phyloP scores from a whole-genome alignment of 768 basidiomycete genomes.

The Tulasnella sp. region DNA sequence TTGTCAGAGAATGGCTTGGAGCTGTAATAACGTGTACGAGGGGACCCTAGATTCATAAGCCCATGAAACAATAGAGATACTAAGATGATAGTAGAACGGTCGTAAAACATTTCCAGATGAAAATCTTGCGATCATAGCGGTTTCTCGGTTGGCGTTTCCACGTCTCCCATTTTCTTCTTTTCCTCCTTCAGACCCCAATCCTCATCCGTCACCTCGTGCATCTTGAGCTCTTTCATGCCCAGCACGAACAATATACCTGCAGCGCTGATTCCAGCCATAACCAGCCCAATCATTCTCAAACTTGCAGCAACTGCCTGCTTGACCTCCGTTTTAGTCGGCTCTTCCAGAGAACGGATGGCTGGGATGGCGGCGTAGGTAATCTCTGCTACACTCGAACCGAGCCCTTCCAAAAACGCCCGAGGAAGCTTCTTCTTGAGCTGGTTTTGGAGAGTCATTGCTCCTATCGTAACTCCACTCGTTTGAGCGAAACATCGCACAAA shows the following conservation, averaged over 20 bases:
- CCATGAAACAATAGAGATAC: too few relatives aligned
- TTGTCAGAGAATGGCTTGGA: too few relatives aligned
- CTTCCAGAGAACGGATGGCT: slow-evolving; percentile 16
- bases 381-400: slow-evolving; percentile 28
- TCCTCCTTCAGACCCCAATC: slow-evolving; percentile 38
- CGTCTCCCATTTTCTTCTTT: neutral
- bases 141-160: too few relatives aligned
- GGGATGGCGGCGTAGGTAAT: slow-evolving; percentile 34
- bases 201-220: slow-evolving; percentile 39
- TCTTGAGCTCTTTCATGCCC: slow-evolving; percentile 40
- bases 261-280: slow-evolving; percentile 43
- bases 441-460: slow-evolving; percentile 52
- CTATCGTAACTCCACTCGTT: slow-evolving; percentile 42
- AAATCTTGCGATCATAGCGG: too few relatives aligned
- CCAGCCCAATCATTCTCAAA: slow-evolving; percentile 28
- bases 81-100: too few relatives aligned
- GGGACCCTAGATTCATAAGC: too few relatives aligned
- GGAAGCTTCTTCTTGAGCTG: slow-evolving; percentile 46
- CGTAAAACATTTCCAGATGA: too few relatives aligned
- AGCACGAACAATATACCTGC: slow-evolving; percentile 41
- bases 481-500: slow-evolving; percentile 36
- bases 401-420: slow-evolving; percentile 37
- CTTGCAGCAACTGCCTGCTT: slow-evolving; percentile 30
- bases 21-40: too few relatives aligned
- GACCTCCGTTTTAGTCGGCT: slow-evolving; percentile 17